Evolutionary conservation across 805 yeast species (phyloP), one percentile per base, ranked within the genome.

Genomic region (Pichia deserticola): DNA sequence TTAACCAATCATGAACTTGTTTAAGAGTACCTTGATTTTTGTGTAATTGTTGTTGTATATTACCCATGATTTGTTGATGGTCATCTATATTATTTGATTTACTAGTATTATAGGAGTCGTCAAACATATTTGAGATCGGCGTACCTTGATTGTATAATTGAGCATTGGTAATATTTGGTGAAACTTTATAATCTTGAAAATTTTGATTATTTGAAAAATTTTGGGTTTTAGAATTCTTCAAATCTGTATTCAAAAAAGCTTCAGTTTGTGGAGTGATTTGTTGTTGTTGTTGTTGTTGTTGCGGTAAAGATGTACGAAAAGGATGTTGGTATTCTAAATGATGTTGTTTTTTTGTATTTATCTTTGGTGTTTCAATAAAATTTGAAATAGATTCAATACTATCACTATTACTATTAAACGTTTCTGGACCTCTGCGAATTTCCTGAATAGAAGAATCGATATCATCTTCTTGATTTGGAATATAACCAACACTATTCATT

Each of bases 1-100:
- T 75, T 43, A 77, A 70, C 81, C 81, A 77, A 52, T 78, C 82
- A 58, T 76, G 79, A 1, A 76, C 79, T 57, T 77, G 81, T 59
- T 70, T 77, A 48, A 78, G 69, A 4, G 79, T 72, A 52, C 71
- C 74, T 11, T 79, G 80, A 54, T 78, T 79, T 56, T 70, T 73
- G 44, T 63, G 63, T 10, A 77, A 63, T 50, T 70, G 78, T 42
- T 70, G 71, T 54, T 78, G 79, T 43, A 78, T 68, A 20, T 71
- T 76, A 28, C 67, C 65, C 59, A 68, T 60, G 15, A 46, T 20
- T n/a, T 46, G 29, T 3, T 27, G 28, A 10, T n/a, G n/a, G 12
- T 25, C 20, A 20, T 20, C 20, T 20, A 20, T 20, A 20, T 20
- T 20, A 20, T 20, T 20, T 20, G 20, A 20, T 32, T 27, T 25